Conservation (phyloP, 2,329 filamentous ascomycete genomes). For the Neopestalotiopsis sp. region DNA sequence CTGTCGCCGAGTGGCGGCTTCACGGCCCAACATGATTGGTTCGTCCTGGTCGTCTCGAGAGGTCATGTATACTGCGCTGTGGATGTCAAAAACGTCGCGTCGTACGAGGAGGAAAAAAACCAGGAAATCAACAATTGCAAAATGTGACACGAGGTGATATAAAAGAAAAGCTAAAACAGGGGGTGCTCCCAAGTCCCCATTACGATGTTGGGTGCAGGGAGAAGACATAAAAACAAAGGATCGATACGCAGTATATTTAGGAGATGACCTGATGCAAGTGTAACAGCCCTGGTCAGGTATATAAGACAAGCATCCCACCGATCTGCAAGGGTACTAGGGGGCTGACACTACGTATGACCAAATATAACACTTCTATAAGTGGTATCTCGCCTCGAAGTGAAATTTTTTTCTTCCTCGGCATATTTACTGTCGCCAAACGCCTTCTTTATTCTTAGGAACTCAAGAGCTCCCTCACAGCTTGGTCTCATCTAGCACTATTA, state of each 20-base stretch:
- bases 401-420: background rate
- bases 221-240: background rate
- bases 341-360: background rate
- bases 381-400: background rate
- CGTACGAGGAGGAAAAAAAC: background rate
- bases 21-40: background rate
- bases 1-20: conserved; percentile 2
- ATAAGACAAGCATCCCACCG: conserved; percentile 9
- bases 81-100: background rate
- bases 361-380: conserved; percentile 6
- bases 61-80: background rate
- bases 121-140: background rate
- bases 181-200: background rate
- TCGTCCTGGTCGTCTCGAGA: background rate
- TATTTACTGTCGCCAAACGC: background rate
- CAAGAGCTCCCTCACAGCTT: background rate
- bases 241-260: background rate
- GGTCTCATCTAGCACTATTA: background rate
- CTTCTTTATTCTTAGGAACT: background rate
- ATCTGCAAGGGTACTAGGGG: background rate
- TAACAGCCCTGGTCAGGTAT: conserved; percentile 5
- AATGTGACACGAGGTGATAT: background rate
- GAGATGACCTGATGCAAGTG: conserved; percentile 10
- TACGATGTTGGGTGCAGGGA: background rate
- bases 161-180: background rate